Evolutionary conservation across 345 rosid species (phyloP).

Genomic region (Eucalyptus marginata): DNA sequence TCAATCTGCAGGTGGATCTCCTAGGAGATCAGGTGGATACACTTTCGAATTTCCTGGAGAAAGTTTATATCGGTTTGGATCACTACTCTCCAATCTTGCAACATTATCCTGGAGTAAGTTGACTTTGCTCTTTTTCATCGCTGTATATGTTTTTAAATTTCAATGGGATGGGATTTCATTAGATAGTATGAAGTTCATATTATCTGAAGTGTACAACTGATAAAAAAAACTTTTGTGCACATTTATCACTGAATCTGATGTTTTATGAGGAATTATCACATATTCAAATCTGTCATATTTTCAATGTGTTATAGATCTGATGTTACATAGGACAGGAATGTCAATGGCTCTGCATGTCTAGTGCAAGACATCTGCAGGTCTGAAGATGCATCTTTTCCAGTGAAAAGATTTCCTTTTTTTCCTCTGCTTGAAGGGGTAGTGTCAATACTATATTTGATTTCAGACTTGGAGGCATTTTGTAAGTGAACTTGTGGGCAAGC

Average conservation of each 20-base stretch:
- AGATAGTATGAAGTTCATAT: background rate
- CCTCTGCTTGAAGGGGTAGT: background rate
- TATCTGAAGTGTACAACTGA: background rate
- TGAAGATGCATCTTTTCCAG: background rate
- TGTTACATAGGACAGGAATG: background rate
- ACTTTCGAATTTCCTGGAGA: conserved; percentile 64
- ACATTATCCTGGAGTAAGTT: conserved; percentile 87
- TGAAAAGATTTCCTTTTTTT: background rate
- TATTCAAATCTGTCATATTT: background rate
- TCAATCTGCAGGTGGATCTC: conserved; percentile 61
- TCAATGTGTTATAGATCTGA: background rate
- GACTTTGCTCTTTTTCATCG: background rate
- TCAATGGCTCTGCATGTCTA: background rate
- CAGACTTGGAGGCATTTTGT: background rate
- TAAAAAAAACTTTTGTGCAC: background rate
- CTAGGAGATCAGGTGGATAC: conserved; percentile 83
- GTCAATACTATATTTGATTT: background rate
- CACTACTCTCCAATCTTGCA: conserved; percentile 81
- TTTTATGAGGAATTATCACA: background rate
- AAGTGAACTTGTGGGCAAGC: background rate
- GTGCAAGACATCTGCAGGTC: background rate
- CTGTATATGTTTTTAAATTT: background rate
- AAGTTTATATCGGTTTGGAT: conserved; percentile 82
- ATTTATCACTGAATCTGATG: background rate
- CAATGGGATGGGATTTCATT: background rate